These are phyloP conservation scores for Leccinum uliginosum DNA, from an alignment of 768 basidiomycete genomes.

Conservation along the genomic window DNA sequence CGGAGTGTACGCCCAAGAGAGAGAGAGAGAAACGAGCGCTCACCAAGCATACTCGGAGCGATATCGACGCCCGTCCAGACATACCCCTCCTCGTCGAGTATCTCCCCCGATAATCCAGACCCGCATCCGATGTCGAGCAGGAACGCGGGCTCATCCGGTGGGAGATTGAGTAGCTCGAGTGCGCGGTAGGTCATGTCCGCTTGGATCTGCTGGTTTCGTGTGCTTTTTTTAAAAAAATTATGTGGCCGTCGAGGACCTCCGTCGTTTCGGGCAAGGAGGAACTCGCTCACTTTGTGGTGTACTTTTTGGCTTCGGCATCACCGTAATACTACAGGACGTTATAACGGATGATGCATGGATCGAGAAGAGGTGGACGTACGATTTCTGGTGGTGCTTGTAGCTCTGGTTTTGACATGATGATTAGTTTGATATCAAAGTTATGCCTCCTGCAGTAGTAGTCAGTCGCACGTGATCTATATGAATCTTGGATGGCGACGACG, in stretches of 20 bases:
- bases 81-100: slow-evolving; percentile 91
- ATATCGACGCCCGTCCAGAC: slow-evolving; percentile 93
- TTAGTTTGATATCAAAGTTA: not conserved
- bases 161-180: slow-evolving; percentile 82
- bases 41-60: slow-evolving; percentile 95
- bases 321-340: slow-evolving; percentile 78
- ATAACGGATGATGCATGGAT: not conserved
- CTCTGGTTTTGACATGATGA: slow-evolving; percentile 88
- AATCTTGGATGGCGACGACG: slow-evolving; percentile 54
- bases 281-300: slow-evolving; percentile 81
- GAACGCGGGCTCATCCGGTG: slow-evolving; percentile 74
- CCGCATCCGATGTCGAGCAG: slow-evolving; percentile 97
- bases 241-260: slow-evolving; percentile 9
- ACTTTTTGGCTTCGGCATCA: slow-evolving; percentile 92
- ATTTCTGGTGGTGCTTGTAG: slow-evolving; percentile 88
- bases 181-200: slow-evolving; percentile 97
- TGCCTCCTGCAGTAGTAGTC: not conserved
- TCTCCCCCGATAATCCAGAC: slow-evolving; percentile 94
- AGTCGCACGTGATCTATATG: slow-evolving; percentile 24
- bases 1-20: too few relatives aligned
- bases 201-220: slow-evolving; percentile 95
- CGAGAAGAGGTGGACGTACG: slow-evolving; percentile 38
- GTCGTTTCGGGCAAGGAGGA: not conserved
- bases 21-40: slow-evolving; percentile 24
- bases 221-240: slow-evolving; percentile 63